Percentiles rank a stretch among this genome's conserved stretches.
These are phyloP conservation scores for Gracilaria gracilis DNA, from an alignment of 23 red algal genomes.

Conservation along the genomic window DNA sequence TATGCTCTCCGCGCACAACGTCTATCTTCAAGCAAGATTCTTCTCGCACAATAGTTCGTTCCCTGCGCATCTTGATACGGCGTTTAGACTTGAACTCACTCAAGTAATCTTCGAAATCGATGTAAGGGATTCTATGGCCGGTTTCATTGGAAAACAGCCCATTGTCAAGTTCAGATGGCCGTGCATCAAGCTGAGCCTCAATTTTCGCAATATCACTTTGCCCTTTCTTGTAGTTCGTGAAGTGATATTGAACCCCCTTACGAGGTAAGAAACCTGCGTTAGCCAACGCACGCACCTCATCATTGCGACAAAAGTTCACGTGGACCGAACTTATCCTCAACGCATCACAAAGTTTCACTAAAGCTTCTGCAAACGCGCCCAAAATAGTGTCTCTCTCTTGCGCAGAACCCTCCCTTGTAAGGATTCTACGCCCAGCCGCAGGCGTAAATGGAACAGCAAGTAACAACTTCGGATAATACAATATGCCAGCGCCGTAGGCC, in stretches of 20 bases:
- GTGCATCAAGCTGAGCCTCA: not conserved
- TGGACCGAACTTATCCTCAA: conserved; percentile 77
- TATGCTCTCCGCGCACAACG: conserved; percentile 69
- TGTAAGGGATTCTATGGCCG: conserved; percentile 35
- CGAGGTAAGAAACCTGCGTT: conserved; percentile 72
- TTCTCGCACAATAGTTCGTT: conserved; percentile 77
- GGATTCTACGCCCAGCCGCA: conserved; percentile 74
- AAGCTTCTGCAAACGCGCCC: conserved; percentile 29
- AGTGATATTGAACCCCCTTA: conserved; percentile 84
- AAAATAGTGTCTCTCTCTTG: conserved; percentile 36
- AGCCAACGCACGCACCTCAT: conserved; percentile 72
- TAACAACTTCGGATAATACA: conserved; percentile 93
- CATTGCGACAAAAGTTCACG: conserved; percentile 85
- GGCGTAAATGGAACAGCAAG: conserved; percentile 90
- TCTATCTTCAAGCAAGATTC: conserved; percentile 69
- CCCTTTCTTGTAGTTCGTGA: conserved; percentile 62
- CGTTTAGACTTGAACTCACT: conserved; percentile 80
- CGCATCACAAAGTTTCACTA: conserved; percentile 53
- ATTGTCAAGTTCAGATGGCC: not conserved
- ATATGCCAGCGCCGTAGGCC: conserved; percentile 53
- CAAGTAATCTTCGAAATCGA: conserved; percentile 87
- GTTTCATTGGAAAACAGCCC: not conserved
- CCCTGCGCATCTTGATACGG: conserved; percentile 81
- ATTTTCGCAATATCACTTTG: conserved; percentile 5
- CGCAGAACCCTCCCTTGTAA: conserved; percentile 41